Base-by-base conservation (phyloP, 2,329 filamentous ascomycete species). In the Raffaelea ambrosiae region DNA sequence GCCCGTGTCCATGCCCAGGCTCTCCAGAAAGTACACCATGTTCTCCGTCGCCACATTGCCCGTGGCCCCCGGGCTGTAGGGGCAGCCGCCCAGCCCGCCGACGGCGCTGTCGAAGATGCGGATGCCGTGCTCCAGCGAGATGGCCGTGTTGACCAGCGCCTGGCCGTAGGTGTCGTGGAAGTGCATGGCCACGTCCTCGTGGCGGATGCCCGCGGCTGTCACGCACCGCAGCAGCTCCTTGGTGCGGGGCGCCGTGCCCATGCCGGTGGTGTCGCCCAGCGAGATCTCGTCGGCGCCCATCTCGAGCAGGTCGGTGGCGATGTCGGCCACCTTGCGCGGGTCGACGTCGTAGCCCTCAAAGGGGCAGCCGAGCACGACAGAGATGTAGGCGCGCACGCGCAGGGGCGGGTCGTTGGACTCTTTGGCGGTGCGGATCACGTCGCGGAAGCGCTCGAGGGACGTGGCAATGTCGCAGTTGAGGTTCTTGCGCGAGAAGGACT, bases 211-310 rank as follows among this genome's bases (percentile, higher is more conserved):
- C 2, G 84, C 84, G 1, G 79, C 75, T 9, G 72, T 65, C 64
- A 88, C 68, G 48, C 81, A 81, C 53, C 74, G 73, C 49, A 89
- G 69, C 42, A 89, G 68, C 48, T 79, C 76, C 48, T 72, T 69
- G 3, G 84, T 88, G 48, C 79, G 71, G 18, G 81, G 82, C n/a
- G 81, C 83, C 0, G 87, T 94, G 29, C 89, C 90, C 77, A 94
- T 89, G 18, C 90, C 90, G 0, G 89, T 91, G 0, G 90, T 96
- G 60, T 95, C 90, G 7, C 88, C 89, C 1, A 95, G 77, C 2
- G 86, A 86, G 55, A 96, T 89, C 71, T 95, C 88, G 60, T 95
- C 88, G 19, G 88, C 90, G 18, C 90, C 90, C 72, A 91, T 86
- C 59, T 90, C 86, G 1, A 95, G 72, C 43, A 95, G 67, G 59